Conservation (phyloP, 116 monocot genomes). For the Thalassia testudinum region DNA sequence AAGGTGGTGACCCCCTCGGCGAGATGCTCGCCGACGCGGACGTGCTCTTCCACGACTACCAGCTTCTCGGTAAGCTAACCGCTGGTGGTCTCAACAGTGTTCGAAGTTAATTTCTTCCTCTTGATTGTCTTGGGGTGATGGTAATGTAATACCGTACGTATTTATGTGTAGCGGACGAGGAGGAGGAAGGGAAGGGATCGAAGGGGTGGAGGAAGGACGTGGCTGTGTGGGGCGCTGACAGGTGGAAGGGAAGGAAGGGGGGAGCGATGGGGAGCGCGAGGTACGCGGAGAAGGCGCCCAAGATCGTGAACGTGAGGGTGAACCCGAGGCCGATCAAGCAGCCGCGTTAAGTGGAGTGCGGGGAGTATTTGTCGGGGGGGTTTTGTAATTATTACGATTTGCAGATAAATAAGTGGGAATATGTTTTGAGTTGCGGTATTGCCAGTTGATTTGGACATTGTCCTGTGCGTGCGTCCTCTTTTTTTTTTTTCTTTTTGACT, state of each 20-base stretch:
- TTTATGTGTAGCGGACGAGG: constrained; percentile 2
- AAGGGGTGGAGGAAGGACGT: constrained; percentile 11
- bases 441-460: no score
- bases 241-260: constrained; percentile 16
- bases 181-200: constrained; percentile 7
- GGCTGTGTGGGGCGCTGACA: constrained; percentile 23
- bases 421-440: no score
- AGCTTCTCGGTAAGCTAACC: not conserved
- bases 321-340: constrained; percentile 42
- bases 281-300: constrained; percentile 26
- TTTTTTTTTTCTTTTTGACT: no score
- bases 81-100: no score
- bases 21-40: constrained; percentile 5
- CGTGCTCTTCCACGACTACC: not conserved
- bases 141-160: no score
- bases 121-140: no score
- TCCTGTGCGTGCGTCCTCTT: no score
- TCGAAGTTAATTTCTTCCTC: no score
- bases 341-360: constrained; percentile 14
- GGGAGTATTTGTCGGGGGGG: not conserved
- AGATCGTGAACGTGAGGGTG: constrained; percentile 32
- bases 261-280: constrained; percentile 5
- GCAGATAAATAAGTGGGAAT: no score
- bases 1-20: not conserved
- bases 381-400: no score